Evolutionary conservation across 306 rosid species (phyloP).

Genomic region (Lathyrus oleraceus): DNA sequence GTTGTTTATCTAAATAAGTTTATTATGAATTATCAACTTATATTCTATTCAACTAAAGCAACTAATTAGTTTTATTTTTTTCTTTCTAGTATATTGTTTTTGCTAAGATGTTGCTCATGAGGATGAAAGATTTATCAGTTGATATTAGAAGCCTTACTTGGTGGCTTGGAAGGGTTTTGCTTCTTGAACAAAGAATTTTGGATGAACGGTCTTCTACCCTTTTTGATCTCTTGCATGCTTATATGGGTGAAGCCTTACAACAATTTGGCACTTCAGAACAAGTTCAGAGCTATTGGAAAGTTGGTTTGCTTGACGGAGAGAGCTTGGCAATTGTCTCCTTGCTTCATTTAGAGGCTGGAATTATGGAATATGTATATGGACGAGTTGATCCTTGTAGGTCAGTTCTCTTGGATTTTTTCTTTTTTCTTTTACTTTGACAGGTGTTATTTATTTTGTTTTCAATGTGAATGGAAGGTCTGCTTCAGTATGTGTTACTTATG

Average conservation of each 20-base stretch:
- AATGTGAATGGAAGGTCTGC: background rate
- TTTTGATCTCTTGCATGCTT: conserved; percentile 72
- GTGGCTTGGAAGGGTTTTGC: conserved; percentile 82
- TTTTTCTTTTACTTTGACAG: conserved; percentile 16
- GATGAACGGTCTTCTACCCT: conserved; percentile 81
- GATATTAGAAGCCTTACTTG: conserved; percentile 69
- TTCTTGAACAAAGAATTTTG: conserved; percentile 78
- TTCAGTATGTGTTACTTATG: background rate
- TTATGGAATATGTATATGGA: conserved; percentile 74
- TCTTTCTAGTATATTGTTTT: conserved; percentile 73
- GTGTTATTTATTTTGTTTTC: conserved; percentile 17
- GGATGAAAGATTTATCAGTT: conserved; percentile 60
- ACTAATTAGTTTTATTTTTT: conserved; percentile 2
- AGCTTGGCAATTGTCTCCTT: conserved; percentile 58
- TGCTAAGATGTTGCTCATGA: conserved; percentile 78
- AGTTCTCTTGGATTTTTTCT: conserved; percentile 21
- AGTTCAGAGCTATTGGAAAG: conserved; percentile 64
- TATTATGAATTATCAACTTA: background rate
- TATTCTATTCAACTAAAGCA: background rate
- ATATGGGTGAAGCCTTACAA: conserved; percentile 48
- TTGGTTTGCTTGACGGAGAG: conserved; percentile 51
- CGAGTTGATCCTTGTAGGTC: conserved; percentile 92
- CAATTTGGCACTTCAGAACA: conserved; percentile 62
- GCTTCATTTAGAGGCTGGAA: conserved; percentile 82
- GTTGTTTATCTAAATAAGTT: background rate